These are phyloP conservation scores for Podospora didyma DNA, from an alignment of 495 filamentous ascomycete species.

Conservation along the genomic window DNA sequence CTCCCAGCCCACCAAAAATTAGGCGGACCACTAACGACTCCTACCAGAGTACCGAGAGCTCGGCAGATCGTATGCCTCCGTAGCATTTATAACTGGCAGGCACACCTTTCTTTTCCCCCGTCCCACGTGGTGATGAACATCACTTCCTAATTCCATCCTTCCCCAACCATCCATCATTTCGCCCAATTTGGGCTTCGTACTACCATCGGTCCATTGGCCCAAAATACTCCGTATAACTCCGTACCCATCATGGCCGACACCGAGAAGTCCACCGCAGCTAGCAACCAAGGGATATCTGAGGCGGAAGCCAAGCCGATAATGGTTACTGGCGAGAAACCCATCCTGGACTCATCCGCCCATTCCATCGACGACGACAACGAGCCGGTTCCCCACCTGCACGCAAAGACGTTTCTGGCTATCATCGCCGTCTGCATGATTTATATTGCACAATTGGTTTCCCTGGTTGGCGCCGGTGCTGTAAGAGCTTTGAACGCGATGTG, in stretches of 20 bases:
- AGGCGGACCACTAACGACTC: no score
- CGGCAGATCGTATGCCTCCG: no score
- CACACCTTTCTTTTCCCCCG: no score
- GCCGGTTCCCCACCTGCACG: slow-evolving; percentile 23
- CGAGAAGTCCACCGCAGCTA: background rate
- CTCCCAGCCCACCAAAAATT: no score
- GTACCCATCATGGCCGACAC: background rate
- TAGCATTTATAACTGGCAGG: no score
- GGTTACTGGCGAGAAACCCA: background rate
- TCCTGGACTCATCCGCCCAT: slow-evolving; percentile 3
- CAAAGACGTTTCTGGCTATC: slow-evolving; percentile 27
- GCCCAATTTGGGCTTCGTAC: background rate
- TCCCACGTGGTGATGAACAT: no score
- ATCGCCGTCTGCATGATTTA: slow-evolving; percentile 32
- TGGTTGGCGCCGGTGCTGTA: slow-evolving; percentile 33
- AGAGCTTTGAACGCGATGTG: background rate
- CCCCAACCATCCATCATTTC: background rate
- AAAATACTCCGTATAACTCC: background rate
- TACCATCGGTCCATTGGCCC: background rate
- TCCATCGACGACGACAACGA: slow-evolving; percentile 3
- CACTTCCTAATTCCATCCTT: no score
- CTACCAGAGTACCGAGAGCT: no score
- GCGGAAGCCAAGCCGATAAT: background rate
- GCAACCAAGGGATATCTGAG: no score
- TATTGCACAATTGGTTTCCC: slow-evolving; percentile 23